phyloP scores from a whole-genome alignment of 139 green algal species.

The Coelastrella sp. region DNA sequence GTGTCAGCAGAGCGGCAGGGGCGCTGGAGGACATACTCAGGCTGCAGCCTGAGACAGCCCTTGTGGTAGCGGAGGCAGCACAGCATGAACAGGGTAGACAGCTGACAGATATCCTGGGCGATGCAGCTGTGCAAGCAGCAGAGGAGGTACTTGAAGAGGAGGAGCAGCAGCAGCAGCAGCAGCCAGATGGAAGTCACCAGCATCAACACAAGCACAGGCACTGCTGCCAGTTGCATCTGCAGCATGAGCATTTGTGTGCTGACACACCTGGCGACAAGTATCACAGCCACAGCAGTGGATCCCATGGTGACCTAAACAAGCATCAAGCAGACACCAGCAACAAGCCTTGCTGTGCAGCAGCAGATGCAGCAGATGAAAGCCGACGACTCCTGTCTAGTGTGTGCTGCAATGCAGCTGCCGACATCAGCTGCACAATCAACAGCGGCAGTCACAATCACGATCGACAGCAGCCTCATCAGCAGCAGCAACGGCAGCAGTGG shows the following conservation, averaged over 20 bases:
- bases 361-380: conserved; percentile 11
- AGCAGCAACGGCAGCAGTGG: conserved; percentile 16
- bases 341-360: neutral
- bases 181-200: neutral
- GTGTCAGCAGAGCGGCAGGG: conserved; percentile 36
- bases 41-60: conserved; percentile 58
- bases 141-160: neutral
- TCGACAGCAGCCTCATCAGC: neutral
- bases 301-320: neutral
- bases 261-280: neutral
- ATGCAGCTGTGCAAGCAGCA: neutral
- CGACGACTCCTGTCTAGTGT: neutral
- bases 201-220: neutral
- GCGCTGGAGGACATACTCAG: conserved; percentile 46
- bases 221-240: neutral
- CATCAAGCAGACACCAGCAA: conserved; percentile 14
- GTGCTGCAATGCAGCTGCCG: neutral
- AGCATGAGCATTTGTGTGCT: neutral
- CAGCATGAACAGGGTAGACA: neutral
- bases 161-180: conserved; percentile 13
- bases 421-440: neutral
- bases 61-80: conserved; percentile 37
- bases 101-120: neutral
- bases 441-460: neutral
- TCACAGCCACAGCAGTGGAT: neutral